Evolutionary conservation across 306 rosid genomes (phyloP).

Genomic region (Quercus agrifolia): DNA sequence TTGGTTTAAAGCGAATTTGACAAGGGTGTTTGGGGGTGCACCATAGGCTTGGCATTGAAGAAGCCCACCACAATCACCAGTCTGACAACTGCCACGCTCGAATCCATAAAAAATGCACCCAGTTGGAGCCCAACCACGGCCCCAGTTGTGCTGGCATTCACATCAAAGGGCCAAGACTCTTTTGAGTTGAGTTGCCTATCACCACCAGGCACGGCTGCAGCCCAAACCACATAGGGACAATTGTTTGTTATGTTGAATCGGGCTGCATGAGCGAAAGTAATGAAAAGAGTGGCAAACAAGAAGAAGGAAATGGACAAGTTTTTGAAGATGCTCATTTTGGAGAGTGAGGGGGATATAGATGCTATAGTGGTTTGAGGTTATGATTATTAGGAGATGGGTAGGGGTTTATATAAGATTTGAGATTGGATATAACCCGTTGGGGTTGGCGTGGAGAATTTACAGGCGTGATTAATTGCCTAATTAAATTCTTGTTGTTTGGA

Average conservation of each 20-base stretch:
- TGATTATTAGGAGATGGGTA: not conserved
- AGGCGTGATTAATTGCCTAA: too few species aligned
- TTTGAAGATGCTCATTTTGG: constrained; percentile 14
- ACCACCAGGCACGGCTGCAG: constrained; percentile 38
- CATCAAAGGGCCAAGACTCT: constrained; percentile 37
- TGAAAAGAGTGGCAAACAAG: constrained; percentile 18
- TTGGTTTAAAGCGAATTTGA: constrained; percentile 6
- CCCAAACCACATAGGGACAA: constrained; percentile 58
- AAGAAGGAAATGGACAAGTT: not conserved
- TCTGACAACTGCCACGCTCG: constrained; percentile 43
- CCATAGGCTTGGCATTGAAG: constrained; percentile 31
- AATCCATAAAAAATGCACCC: constrained; percentile 46
- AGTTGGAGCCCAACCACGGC: constrained; percentile 72
- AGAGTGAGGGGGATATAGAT: not conserved
- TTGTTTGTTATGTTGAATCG: constrained; percentile 39
- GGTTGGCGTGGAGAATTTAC: too few species aligned
- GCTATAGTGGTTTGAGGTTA: not conserved
- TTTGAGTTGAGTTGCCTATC: constrained; percentile 30
- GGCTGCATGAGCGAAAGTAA: constrained; percentile 19
- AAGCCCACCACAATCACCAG: constrained; percentile 53
- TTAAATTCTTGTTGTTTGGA: too few species aligned
- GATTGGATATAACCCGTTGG: not conserved
- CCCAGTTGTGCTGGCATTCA: constrained; percentile 17
- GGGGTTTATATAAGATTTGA: constrained; percentile 14
- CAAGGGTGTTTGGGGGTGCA: constrained; percentile 20